phyloP scores from a whole-genome alignment of 2,329 filamentous ascomycete species.

The Gyromitra esculenta region DNA sequence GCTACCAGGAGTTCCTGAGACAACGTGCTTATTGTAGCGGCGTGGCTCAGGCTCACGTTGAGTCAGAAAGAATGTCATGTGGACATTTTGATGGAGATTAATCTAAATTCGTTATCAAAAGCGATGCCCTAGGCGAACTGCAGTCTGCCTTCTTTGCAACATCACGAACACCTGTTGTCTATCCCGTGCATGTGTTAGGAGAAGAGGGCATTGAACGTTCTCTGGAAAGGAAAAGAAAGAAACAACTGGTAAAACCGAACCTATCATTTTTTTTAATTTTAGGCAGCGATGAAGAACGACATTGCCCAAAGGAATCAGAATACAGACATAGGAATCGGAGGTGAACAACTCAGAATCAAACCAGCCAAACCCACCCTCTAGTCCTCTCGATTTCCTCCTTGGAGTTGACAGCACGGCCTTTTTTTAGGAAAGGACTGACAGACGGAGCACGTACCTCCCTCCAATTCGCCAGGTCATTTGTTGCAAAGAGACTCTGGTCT shows the following conservation, averaged over 20 bases:
- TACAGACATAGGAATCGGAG: constrained; percentile 1
- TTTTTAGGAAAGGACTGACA: constrained; percentile 4
- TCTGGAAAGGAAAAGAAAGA: not conserved
- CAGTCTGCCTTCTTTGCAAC: constrained; percentile 27
- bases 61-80: constrained; percentile 41
- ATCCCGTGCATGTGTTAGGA: constrained; percentile 38
- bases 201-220: constrained; percentile 3
- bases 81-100: constrained; percentile 31
- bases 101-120: constrained; percentile 29
- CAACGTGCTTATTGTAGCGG: constrained; percentile 13
- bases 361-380: constrained; percentile 10
- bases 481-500: constrained; percentile 25
- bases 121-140: constrained; percentile 33
- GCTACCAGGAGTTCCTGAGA: constrained; percentile 19
- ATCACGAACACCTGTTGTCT: constrained; percentile 17
- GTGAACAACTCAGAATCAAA: constrained; percentile 18
- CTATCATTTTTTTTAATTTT: constrained; percentile 11
- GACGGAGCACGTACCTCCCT: constrained; percentile 5
- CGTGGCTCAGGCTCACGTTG: not conserved
- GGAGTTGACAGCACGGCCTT: not conserved
- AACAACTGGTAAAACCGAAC: constrained; percentile 20
- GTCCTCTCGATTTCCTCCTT: not conserved
- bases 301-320: not conserved
- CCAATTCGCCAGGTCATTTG: not conserved
- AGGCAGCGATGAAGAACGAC: not conserved